phyloP scores from a whole-genome alignment of 306 rosid genomes.

The Acacia confusa region DNA sequence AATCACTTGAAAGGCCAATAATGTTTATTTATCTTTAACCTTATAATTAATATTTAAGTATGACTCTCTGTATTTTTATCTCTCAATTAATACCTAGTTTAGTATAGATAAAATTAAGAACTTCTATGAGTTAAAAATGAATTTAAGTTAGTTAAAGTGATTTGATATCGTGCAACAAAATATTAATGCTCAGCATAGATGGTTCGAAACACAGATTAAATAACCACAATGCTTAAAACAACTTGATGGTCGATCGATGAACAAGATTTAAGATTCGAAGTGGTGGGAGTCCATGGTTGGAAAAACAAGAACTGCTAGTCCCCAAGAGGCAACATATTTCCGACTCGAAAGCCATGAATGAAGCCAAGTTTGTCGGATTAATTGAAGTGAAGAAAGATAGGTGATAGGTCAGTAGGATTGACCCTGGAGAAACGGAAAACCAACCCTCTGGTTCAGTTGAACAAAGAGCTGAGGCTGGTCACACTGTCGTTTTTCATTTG shows the following conservation, averaged over 20 bases:
- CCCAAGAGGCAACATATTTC: not conserved
- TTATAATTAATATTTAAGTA: no score
- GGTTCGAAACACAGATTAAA: not conserved
- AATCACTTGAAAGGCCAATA: no score
- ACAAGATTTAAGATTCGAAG: not conserved
- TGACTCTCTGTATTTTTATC: no score
- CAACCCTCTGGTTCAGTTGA: not conserved
- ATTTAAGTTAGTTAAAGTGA: no score
- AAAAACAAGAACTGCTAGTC: not conserved
- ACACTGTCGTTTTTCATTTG: conserved; percentile 19
- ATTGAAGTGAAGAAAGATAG: not conserved
- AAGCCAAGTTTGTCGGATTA: not conserved
- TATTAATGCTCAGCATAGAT: not conserved
- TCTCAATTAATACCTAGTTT: no score
- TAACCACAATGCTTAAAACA: not conserved
- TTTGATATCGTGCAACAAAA: no score
- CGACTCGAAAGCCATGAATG: not conserved
- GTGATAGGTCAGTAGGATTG: not conserved
- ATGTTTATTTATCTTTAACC: no score
- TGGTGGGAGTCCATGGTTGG: not conserved
- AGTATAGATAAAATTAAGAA: no score
- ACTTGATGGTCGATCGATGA: not conserved
- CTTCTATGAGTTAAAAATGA: rapidly evolving
- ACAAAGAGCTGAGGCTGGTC: not conserved
- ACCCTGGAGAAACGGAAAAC: not conserved